Evolutionary conservation across 176 grass and related monocot species (phyloP), one percentile per base, ranked within the genome.

Genomic region (Melocanna baccifera): DNA sequence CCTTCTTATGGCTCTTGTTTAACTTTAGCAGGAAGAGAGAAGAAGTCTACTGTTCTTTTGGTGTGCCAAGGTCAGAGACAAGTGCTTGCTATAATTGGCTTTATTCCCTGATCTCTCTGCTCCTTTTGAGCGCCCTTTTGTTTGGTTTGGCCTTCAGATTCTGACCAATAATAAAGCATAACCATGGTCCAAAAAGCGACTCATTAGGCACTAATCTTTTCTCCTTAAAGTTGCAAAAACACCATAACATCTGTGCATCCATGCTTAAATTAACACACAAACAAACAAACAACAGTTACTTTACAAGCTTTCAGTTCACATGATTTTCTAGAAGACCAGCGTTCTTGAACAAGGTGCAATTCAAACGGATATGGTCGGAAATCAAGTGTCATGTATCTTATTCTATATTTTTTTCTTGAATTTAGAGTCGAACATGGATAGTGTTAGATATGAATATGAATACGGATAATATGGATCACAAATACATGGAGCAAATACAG

Each of bases 11-110:
- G 45, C 58, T 42, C 32, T 75, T 81, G 78, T 25, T 47, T 57
- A 69, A 51, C 85, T 82, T 47, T 67, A 55, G 69, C 78, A 57
- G 36, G 59, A 67, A 67, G 68, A 46, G 16, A 63, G 59, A 25
- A 59, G 22, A 62, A 64, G 57, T 46, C 59, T 26, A 68, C 36
- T 69, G 80, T 68, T 76, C 18, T 75, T 30, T 74, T 26, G 62
- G 62, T 9, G 55, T 28, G 14, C 39, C 41, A 52, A 63, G 62
- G 77, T 81, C 70, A 78, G 57, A 61, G 75, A 68, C 56, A 52
- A 86, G 34, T 86, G 78, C 78, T 48, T 71, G 64, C 56, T 82
- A 90, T 86, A 82, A 82, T 77, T 66, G 71, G 19, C 68, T 86
- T 86, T 56, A 72, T 78, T 45, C 36, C 26, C 45, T 72, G 32